Evolutionary conservation across 108 stramenopile genomes (phyloP).

Genomic region (Fragilaria crotonensis): DNA sequence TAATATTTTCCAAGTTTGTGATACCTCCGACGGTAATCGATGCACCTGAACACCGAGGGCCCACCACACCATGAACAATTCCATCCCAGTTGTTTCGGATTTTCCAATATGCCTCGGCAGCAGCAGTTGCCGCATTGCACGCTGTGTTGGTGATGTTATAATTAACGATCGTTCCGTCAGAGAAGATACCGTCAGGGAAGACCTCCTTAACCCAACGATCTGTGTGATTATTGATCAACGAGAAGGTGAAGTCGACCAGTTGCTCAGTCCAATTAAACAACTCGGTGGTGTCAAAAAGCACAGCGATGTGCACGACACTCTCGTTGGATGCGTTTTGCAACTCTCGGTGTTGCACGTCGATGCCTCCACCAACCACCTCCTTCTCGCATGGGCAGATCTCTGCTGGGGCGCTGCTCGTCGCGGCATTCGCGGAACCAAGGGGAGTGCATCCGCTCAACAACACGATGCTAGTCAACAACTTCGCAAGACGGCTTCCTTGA

Average conservation of each 20-base stretch:
- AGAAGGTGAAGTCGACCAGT: conserved; percentile 9
- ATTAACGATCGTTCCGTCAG: conserved; percentile 3
- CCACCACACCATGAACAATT: conserved; percentile 7
- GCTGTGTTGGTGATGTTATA: neutral
- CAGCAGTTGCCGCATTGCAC: conserved; percentile 11
- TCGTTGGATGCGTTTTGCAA: no score
- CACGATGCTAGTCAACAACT: no score
- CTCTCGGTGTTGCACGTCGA: no score
- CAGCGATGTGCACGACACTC: conserved; percentile 1
- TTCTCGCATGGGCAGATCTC: no score
- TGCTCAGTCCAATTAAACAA: conserved; percentile 3
- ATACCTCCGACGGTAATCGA: neutral
- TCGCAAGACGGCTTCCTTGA: no score
- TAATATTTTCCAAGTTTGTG: neutral
- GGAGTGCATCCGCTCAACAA: no score
- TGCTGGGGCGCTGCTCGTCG: no score
- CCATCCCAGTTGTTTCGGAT: neutral
- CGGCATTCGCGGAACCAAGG: no score
- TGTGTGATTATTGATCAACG: conserved; percentile 3
- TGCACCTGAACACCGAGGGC: conserved; percentile 11
- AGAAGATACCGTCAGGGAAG: conserved; percentile 1
- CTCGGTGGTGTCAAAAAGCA: conserved; percentile 5
- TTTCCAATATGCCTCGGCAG: conserved; percentile 8
- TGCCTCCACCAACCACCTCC: no score
- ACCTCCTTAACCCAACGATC: conserved; percentile 1